These are phyloP conservation scores for Rhodotorula toruloides DNA, from an alignment of 768 basidiomycete genomes.

Conservation along the genomic window DNA sequence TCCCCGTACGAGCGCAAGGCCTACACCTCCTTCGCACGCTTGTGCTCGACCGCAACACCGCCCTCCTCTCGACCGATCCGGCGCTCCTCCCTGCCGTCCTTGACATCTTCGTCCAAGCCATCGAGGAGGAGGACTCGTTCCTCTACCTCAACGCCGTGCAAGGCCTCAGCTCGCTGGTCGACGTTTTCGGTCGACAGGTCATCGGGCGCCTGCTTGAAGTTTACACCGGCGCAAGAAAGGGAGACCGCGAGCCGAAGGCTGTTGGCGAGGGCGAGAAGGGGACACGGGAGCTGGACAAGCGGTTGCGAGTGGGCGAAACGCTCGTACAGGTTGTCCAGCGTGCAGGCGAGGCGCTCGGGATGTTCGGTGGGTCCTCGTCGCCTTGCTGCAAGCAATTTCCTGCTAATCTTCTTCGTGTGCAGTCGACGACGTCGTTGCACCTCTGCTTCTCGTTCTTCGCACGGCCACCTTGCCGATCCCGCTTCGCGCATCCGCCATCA, in stretches of 20 bases:
- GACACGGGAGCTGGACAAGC: slow-evolving; percentile 61
- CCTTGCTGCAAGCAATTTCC: too few species aligned
- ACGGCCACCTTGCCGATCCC: slow-evolving; percentile 61
- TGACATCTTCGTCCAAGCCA: slow-evolving; percentile 74
- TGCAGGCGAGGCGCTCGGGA: slow-evolving; percentile 63
- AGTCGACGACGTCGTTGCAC: slow-evolving; percentile 68
- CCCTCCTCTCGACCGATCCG: slow-evolving; percentile 49
- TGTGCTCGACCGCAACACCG: slow-evolving; percentile 46
- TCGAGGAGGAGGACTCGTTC: slow-evolving; percentile 92
- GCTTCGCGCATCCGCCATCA: slow-evolving; percentile 63
- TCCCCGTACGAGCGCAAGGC: slow-evolving; percentile 92
- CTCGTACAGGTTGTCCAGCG: slow-evolving; percentile 68
- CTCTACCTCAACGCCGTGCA: slow-evolving; percentile 88
- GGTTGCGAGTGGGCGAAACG: slow-evolving; percentile 78
- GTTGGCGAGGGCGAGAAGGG: slow-evolving; percentile 48
- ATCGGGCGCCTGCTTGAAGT: slow-evolving; percentile 61
- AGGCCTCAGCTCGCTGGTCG: slow-evolving; percentile 79
- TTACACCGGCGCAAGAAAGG: slow-evolving; percentile 54
- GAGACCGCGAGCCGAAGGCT: slow-evolving; percentile 51
- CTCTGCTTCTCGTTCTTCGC: slow-evolving; percentile 62
- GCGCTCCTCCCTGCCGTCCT: slow-evolving; percentile 76
- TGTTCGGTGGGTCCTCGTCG: slow-evolving; percentile 57
- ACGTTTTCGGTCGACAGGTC: slow-evolving; percentile 68
- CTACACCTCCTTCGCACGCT: slow-evolving; percentile 74
- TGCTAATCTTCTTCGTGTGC: neutral